Percentiles rank a stretch among this genome's conserved stretches.
Conservation (phyloP, 2,329 filamentous ascomycete species). For the Karstenula rhodostoma region DNA sequence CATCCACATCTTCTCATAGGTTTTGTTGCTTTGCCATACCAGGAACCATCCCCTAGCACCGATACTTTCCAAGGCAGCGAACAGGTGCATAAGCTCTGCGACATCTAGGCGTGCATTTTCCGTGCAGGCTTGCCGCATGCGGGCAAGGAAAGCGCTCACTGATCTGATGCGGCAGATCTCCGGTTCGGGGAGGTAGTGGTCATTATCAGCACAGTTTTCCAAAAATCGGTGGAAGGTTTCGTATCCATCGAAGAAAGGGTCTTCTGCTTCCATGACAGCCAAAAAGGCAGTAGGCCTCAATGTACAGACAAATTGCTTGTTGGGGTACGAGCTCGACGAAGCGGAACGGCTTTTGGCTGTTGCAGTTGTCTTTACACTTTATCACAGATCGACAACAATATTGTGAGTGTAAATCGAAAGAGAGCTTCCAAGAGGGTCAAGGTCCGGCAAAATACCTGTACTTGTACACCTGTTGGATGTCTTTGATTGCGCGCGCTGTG, state of each 20-base stretch:
- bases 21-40: background rate
- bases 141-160: background rate
- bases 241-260: background rate
- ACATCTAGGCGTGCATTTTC: background rate
- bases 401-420: background rate
- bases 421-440: background rate
- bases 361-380: background rate
- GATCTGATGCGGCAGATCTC: background rate
- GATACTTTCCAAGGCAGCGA: constrained; percentile 4
- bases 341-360: too few species aligned
- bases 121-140: constrained; percentile 1
- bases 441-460: background rate
- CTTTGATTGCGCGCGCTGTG: background rate
- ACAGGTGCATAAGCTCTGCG: background rate
- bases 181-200: too few species aligned
- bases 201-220: background rate
- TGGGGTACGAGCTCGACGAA: too few species aligned
- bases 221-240: background rate
- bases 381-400: background rate
- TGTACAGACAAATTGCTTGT: too few species aligned
- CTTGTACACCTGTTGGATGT: background rate
- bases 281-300: too few species aligned
- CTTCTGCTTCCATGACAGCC: too few species aligned
- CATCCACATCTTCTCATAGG: background rate
- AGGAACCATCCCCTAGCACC: constrained; percentile 16